Percentiles rank a stretch among this genome's conserved stretches.
Conservation (phyloP, 495 filamentous ascomycete species). For the Cercophora newfieldiana region DNA sequence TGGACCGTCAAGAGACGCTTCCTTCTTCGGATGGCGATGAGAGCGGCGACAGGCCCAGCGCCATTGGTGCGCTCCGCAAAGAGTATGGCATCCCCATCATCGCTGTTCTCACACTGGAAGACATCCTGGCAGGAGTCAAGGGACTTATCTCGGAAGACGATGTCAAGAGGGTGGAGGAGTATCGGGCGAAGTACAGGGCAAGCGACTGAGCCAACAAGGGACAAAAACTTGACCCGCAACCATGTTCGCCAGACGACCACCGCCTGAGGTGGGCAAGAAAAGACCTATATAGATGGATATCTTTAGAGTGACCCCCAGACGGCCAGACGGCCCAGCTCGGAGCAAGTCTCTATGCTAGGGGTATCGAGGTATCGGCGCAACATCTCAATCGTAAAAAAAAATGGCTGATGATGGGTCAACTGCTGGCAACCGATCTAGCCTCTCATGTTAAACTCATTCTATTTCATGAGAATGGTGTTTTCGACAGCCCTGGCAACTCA, state of each 20-base stretch:
- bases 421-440: background rate
- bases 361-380: background rate
- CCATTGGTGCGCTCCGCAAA: constrained; percentile 77
- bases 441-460: background rate
- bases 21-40: constrained; percentile 55
- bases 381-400: background rate
- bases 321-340: background rate
- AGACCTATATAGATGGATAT: background rate
- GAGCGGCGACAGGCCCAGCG: constrained; percentile 57
- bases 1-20: constrained; percentile 86
- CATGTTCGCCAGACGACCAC: background rate
- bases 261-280: background rate
- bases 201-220: constrained; percentile 47
- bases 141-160: constrained; percentile 57
- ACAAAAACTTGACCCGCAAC: background rate
- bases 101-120: constrained; percentile 64
- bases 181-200: constrained; percentile 70
- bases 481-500: constrained; percentile 6
- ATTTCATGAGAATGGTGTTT: constrained; percentile 8
- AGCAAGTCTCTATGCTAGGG: background rate
- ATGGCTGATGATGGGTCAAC: background rate
- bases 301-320: background rate
- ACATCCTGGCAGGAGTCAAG: constrained; percentile 71
- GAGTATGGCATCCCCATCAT: constrained; percentile 61
- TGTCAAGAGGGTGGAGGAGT: constrained; percentile 71